Evolutionary conservation across 257 asterid genomes (phyloP).

Genomic region (Solanum chilense): DNA sequence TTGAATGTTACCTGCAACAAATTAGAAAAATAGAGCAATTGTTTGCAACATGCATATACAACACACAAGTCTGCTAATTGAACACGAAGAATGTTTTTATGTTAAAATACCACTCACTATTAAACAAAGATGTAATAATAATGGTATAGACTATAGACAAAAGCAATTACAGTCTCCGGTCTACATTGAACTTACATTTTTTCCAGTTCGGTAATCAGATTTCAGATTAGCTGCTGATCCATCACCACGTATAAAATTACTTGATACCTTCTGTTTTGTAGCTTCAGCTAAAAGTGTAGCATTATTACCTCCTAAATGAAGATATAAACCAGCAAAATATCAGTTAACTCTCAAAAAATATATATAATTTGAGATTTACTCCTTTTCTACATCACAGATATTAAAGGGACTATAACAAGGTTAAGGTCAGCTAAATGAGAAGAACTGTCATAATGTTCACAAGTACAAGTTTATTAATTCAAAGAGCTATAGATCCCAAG

Average conservation of each 20-base stretch:
- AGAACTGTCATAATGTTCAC: not conserved
- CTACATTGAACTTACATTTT: not conserved
- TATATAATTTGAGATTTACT: not conserved
- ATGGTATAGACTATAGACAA: not conserved
- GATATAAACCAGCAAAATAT: not conserved
- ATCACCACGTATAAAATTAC: not conserved
- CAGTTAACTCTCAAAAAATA: not conserved
- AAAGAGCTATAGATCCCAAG: not conserved
- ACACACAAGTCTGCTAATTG: not conserved
- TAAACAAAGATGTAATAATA: not conserved
- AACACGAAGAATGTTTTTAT: not conserved
- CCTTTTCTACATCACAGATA: not conserved
- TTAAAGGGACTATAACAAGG: not conserved
- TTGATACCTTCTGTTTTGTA: not conserved
- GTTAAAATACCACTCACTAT: not conserved
- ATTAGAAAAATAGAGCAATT: not conserved
- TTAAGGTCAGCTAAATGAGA: not conserved
- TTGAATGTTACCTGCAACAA: not conserved
- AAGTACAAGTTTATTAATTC: not conserved
- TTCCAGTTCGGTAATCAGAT: not conserved
- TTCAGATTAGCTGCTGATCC: not conserved
- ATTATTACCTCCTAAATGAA: not conserved
- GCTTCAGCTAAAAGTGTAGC: not conserved
- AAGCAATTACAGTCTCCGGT: not conserved
- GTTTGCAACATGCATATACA: not conserved